A percentile compares a stretch with the other conserved stretches of the same genome.
phyloP scores from a whole-genome alignment of 768 basidiomycete genomes.

The Suillus fuscotomentosus region DNA sequence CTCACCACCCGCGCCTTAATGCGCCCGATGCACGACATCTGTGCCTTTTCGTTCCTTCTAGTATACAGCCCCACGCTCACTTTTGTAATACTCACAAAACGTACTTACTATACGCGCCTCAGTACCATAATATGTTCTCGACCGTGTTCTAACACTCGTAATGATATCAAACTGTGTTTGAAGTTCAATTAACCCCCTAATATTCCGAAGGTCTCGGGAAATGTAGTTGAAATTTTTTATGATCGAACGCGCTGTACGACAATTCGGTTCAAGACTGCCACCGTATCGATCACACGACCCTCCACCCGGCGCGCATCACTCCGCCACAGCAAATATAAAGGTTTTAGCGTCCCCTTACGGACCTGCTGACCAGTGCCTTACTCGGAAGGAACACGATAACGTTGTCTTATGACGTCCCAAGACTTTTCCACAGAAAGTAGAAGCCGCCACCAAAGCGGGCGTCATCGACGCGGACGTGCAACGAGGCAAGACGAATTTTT shows the following conservation, averaged over 20 bases:
- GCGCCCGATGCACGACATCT: slow-evolving; percentile 1
- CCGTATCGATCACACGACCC: too few relatives aligned
- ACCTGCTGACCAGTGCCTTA: not conserved
- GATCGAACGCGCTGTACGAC: too few relatives aligned
- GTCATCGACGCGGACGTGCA: not conserved
- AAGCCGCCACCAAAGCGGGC: not conserved
- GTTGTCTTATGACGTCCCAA: not conserved
- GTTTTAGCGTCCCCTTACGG: too few relatives aligned
- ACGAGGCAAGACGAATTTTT: not conserved
- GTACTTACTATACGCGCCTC: not conserved
- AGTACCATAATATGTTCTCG: not conserved
- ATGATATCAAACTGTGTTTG: not conserved
- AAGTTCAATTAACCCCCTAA: too few relatives aligned
- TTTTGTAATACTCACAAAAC: slow-evolving; percentile 12
- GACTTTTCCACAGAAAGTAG: not conserved
- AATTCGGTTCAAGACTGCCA: too few relatives aligned
- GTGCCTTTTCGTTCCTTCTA: slow-evolving; percentile 1
- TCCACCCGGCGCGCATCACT: too few relatives aligned
- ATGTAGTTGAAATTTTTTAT: too few relatives aligned
- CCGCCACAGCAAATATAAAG: too few relatives aligned
- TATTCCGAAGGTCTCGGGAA: too few relatives aligned
- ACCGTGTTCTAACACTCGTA: not conserved
- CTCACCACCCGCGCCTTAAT: slow-evolving; percentile 4
- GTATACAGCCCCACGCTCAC: slow-evolving; percentile 7
- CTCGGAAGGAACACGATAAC: not conserved